phyloP scores from a whole-genome alignment of 768 basidiomycete species.

The Lyophyllum atratum region DNA sequence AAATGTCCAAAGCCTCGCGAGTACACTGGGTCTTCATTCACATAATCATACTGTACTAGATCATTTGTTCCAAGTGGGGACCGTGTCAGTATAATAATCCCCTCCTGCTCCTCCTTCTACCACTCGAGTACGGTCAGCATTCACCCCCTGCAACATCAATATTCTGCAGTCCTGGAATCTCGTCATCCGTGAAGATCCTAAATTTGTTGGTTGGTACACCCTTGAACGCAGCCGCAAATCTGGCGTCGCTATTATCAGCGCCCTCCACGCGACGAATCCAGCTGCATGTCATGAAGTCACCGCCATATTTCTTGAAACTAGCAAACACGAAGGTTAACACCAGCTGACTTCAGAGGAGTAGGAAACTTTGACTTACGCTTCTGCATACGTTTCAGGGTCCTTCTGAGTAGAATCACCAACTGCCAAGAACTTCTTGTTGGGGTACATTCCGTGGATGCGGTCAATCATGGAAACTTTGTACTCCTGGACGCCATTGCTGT shows the following conservation, averaged over 20 bases:
- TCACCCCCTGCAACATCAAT: slow-evolving; percentile 34
- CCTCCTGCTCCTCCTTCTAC: too few relatives aligned
- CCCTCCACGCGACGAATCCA: slow-evolving; percentile 48
- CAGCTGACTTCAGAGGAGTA: background rate
- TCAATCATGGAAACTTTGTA: slow-evolving; percentile 41
- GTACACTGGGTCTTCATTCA: too few relatives aligned
- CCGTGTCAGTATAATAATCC: too few relatives aligned
- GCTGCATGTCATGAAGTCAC: slow-evolving; percentile 37
- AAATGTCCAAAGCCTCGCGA: too few relatives aligned
- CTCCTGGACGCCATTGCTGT: slow-evolving; percentile 27
- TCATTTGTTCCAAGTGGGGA: too few relatives aligned
- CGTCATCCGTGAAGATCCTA: slow-evolving; percentile 35
- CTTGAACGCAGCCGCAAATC: slow-evolving; percentile 31
- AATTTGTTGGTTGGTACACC: slow-evolving; percentile 34
- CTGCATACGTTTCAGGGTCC: slow-evolving; percentile 47
- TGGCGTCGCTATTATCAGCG: slow-evolving; percentile 39
- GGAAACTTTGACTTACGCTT: slow-evolving; percentile 31
- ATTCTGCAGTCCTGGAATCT: slow-evolving; percentile 34
- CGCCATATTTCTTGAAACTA: slow-evolving; percentile 38
- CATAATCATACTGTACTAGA: too few relatives aligned
- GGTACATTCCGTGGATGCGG: slow-evolving; percentile 41
- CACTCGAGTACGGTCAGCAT: background rate
- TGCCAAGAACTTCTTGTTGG: slow-evolving; percentile 41
- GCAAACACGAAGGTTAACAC: background rate
- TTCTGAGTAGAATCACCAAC: slow-evolving; percentile 48